Percentiles rank a stretch among this genome's conserved stretches.
These are phyloP conservation scores for Epichloe amarillans DNA, from an alignment of 2,329 filamentous ascomycete species.

Conservation along the genomic window DNA sequence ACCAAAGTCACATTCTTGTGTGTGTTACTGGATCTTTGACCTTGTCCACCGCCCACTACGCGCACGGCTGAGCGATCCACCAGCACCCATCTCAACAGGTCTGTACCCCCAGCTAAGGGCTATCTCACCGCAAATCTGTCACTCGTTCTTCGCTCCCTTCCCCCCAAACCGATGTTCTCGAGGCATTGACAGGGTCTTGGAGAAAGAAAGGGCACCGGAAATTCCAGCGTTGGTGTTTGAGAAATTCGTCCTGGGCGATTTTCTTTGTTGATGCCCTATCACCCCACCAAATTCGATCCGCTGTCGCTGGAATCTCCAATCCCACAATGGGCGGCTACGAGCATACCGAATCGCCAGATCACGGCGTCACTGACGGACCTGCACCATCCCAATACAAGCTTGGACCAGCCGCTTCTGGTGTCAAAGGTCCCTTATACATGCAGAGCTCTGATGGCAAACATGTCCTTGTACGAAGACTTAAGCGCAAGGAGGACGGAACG, in stretches of 20 bases:
- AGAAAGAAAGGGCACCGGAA: neutral
- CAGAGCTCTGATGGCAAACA: constrained; percentile 37
- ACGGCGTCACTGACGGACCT: constrained; percentile 10
- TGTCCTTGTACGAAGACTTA: constrained; percentile 42
- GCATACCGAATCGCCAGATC: constrained; percentile 5
- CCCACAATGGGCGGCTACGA: constrained; percentile 4
- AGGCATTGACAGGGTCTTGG: neutral
- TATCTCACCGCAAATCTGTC: neutral
- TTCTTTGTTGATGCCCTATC: neutral
- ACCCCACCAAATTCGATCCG: constrained; percentile 2
- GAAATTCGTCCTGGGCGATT: neutral
- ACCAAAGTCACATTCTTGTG: neutral
- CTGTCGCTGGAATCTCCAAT: neutral
- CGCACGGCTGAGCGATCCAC: constrained; percentile 4
- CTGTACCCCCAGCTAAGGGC: neutral
- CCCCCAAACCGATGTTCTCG: neutral
- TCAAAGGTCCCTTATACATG: constrained; percentile 41
- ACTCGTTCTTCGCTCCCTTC: neutral
- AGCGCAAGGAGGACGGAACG: constrained; percentile 48
- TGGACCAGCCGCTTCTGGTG: constrained; percentile 6
- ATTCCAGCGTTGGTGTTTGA: neutral
- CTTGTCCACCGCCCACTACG: constrained; percentile 3
- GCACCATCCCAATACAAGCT: constrained; percentile 17
- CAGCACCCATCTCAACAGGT: neutral
- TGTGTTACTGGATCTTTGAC: neutral